phyloP scores from a whole-genome alignment of 768 basidiomycete genomes.

The Tulasnella calospora region DNA sequence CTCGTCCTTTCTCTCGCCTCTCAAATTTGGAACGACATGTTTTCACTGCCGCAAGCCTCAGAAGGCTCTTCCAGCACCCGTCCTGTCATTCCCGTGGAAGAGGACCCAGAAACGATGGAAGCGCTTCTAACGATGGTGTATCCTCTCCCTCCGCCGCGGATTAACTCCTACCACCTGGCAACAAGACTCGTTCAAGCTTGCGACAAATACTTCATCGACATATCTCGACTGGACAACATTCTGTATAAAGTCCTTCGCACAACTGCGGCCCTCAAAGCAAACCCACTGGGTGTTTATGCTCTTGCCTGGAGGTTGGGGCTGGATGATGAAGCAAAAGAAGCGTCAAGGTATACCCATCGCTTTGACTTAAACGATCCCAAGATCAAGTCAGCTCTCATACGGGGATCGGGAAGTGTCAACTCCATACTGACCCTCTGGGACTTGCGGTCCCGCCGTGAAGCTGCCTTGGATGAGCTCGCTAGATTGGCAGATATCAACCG shows the following conservation, averaged over 20 bases:
- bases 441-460: neutral
- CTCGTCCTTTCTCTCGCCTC: conserved; percentile 53
- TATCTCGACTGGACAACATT: neutral
- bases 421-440: conserved; percentile 8
- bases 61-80: neutral
- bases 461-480: neutral
- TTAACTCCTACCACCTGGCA: neutral
- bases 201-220: conserved; percentile 30
- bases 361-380: neutral
- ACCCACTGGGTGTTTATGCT: conserved; percentile 10
- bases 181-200: conserved; percentile 28
- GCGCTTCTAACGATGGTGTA: conserved; percentile 31
- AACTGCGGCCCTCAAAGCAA: neutral
- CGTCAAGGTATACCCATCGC: conserved; percentile 8
- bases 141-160: conserved; percentile 23
- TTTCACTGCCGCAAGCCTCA: conserved; percentile 37
- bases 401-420: neutral
- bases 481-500: neutral
- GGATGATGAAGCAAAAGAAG: neutral
- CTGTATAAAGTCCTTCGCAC: neutral
- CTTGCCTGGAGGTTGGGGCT: conserved; percentile 10
- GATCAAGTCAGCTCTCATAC: neutral
- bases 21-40: conserved; percentile 53
- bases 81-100: conserved; percentile 28
- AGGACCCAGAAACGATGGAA: conserved; percentile 29